Base-by-base conservation (phyloP, 2,329 filamentous ascomycete genomes). In the Fusarium sulawesiense region DNA sequence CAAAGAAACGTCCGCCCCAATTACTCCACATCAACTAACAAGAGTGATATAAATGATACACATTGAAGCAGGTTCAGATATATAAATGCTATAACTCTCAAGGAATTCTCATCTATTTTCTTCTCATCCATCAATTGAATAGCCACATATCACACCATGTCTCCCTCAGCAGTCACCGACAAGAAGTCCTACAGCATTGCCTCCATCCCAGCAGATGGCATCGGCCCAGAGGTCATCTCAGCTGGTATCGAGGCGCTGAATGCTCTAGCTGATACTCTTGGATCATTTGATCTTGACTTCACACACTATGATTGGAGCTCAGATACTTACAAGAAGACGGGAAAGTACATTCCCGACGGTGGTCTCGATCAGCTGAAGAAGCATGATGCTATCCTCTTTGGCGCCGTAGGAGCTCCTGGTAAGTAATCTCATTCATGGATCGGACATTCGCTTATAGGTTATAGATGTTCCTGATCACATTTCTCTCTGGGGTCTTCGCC, bases 251-350 rank as follows among this genome's bases (percentile, higher is more conserved):
- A 85, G 44, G 91, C 90, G 1, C 78, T 93, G 53, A 83, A 88
- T 66, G 83, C 84, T 16, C 77, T 91, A 2, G 80, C 83, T 7
- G 75, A 82, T 34, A 80, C 84, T 3, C 79, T 89, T 3, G 82
- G 85, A 41, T 84, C 85, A 0, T 92, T 93, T 77, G 81, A 84
- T 11, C 80, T 93, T 1, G 79, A 87, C 13, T 92, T 92, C 74
- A 84, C 83, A 44, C 80, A 89, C 69, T 90, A 87, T 71, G 88
- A 91, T 76, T 92, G 89, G 90, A 89, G 86, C 70, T 91, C 88
- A 0, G 87, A 89, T 18, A 88, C 84, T 0, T 92, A 90, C 78
- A 90, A 90, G 76, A 85, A 85, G 75, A 89, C 85, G 0, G 90
- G 90, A 3, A 84, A 87, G 69, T 92, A 76, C 40, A 77, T 78